phyloP scores from a whole-genome alignment of 495 filamentous ascomycete genomes.

The Chlorociboria aeruginascens region DNA sequence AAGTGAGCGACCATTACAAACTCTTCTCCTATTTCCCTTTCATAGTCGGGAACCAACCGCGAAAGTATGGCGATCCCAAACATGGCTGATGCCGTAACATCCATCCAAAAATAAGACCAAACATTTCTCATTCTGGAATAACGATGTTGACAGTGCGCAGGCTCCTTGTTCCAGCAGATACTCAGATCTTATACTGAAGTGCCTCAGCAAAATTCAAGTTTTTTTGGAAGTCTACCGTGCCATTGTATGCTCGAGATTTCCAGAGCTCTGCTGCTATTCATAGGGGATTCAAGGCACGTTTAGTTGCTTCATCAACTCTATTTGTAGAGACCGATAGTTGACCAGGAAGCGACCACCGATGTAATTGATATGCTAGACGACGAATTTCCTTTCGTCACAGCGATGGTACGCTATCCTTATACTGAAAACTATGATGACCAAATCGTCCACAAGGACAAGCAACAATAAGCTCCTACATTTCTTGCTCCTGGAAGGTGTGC shows the following conservation, averaged over 20 bases:
- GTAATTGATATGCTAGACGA: constrained; percentile 12
- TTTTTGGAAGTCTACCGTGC: constrained; percentile 28
- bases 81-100: too few species aligned
- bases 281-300: constrained; percentile 23
- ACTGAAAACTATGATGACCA: constrained; percentile 14
- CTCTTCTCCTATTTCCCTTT: too few species aligned
- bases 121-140: background rate
- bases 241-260: constrained; percentile 28
- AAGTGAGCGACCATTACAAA: too few species aligned
- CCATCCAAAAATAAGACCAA: too few species aligned
- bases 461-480: too few species aligned
- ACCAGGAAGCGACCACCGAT: constrained; percentile 12
- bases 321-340: background rate
- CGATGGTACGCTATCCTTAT: constrained; percentile 27
- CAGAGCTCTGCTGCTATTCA: constrained; percentile 25
- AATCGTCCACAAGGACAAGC: background rate
- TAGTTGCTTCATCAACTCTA: background rate
- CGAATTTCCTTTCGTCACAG: constrained; percentile 22
- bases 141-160: too few species aligned
- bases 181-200: constrained; percentile 28
- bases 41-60: too few species aligned
- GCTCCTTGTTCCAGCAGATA: constrained; percentile 14
- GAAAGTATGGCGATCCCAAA: too few species aligned
- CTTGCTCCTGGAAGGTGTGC: too few species aligned
- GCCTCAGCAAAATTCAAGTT: constrained; percentile 22